Evolutionary conservation across 441 rosid genomes (phyloP), one percentile per base, ranked within the genome.

Genomic region (Pelargonium citronellum): DNA sequence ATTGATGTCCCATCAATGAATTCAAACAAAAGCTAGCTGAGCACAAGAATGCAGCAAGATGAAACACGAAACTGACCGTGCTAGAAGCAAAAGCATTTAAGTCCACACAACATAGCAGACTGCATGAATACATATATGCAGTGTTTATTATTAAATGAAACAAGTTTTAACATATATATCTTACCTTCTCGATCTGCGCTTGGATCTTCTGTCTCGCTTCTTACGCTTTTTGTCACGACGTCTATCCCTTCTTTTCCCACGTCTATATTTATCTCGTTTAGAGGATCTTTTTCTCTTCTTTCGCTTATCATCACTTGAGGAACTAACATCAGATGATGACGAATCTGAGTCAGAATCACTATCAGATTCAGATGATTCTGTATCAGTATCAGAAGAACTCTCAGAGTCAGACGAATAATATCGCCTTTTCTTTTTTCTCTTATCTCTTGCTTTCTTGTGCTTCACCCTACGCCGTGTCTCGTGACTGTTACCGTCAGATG

Each of bases 251-350:
- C 80, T 83, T 67, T 86, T 91, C 55, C 85, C 82, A 78, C 88
- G 92, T 64, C 78, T 89, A 77, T 86, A 75, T 75, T 86, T 91
- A 47, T 87, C 98, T 74, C 80, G 83, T 78, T 80, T 94, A 53
- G 91, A 89, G 74, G 86, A 82, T 81, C 84, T 88, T 82, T 86
- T 91, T 73, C 94, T 87, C 85, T 86, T 91, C 79, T 77, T 89
- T 13, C 74, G 88, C 72, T 87, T 86, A 64, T 94, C 97, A 76
- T 87, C 91, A 75, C 97, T 91, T 65, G 97, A 91, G 71, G 95
- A 90, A 73, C 94, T 94, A 60, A 79, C 71, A 67, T 88, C 87
- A 78, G 98, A 88, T 43, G 97, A 86, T 4, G 85, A 84, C 39
- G 91, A 82, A 76, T 69, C 69, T 20, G 89, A 84, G 78, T 90